Percentiles rank a stretch among this genome's conserved stretches.
Evolutionary conservation across 2,329 filamentous ascomycete species (phyloP).

Genomic region (Sporothrix brunneoviolacea): DNA sequence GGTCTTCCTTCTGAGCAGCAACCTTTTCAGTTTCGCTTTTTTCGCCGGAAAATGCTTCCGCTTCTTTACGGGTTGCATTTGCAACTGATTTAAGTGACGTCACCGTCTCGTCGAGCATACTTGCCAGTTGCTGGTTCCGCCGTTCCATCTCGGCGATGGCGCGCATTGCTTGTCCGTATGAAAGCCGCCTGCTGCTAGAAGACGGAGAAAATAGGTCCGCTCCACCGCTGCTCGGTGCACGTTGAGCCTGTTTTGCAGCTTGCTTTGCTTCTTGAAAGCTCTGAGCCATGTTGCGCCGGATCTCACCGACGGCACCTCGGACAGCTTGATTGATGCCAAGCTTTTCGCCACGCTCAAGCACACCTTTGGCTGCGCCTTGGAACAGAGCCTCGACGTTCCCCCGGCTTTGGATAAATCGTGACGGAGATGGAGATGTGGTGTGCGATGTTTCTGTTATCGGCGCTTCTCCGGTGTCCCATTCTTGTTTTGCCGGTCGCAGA

Average conservation of each 20-base stretch:
- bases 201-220: not conserved
- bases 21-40: not conserved
- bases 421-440: constrained; percentile 29
- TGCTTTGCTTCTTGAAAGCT: constrained; percentile 53
- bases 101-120: constrained; percentile 62
- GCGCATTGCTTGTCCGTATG: constrained; percentile 4
- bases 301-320: constrained; percentile 73
- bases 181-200: not conserved
- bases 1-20: constrained; percentile 17
- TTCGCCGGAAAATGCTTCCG: constrained; percentile 23
- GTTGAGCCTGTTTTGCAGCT: constrained; percentile 26
- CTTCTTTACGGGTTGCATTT: constrained; percentile 35
- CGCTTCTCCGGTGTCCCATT: not conserved
- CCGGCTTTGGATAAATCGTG: constrained; percentile 45
- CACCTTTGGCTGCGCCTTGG: constrained; percentile 68
- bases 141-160: constrained; percentile 33
- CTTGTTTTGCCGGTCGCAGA: constrained; percentile 21
- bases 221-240: not conserved
- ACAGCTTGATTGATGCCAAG: constrained; percentile 75
- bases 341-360: constrained; percentile 66
- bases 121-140: constrained; percentile 60
- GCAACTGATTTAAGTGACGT: constrained; percentile 56
- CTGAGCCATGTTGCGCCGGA: constrained; percentile 68
- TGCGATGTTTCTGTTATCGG: not conserved
- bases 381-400: constrained; percentile 63